Percentiles rank a stretch among this genome's conserved stretches.
Evolutionary conservation across 1,284 basidiomycete genomes (phyloP).

Genomic region (Somion occarium): DNA sequence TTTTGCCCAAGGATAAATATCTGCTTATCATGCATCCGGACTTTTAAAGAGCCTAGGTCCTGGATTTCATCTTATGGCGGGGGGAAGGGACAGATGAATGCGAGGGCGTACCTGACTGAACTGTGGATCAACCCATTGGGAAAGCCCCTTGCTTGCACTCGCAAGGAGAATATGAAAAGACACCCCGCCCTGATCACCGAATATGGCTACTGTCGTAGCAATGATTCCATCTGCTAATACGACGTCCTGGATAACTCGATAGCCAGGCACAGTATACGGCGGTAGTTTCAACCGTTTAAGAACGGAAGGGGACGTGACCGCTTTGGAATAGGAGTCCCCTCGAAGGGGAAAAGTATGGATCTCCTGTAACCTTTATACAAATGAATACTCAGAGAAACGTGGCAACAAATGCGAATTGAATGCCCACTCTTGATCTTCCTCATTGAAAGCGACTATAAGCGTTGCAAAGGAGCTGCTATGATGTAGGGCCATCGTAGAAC

Average conservation of each 20-base stretch:
- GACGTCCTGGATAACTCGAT: slow-evolving; percentile 24
- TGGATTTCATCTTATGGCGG: background rate
- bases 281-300: slow-evolving; percentile 19
- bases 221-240: slow-evolving; percentile 26
- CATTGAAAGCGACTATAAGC: slow-evolving; percentile 28
- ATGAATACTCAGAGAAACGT: slow-evolving; percentile 6
- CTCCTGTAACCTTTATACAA: slow-evolving; percentile 20
- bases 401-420: background rate
- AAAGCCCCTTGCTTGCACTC: slow-evolving; percentile 26
- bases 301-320: slow-evolving; percentile 4
- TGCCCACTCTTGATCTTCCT: slow-evolving; percentile 23
- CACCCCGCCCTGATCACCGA: slow-evolving; percentile 24
- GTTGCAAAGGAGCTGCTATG: slow-evolving; percentile 23
- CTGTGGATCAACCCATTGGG: slow-evolving; percentile 27
- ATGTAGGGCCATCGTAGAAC: slow-evolving; percentile 29
- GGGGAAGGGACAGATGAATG: background rate
- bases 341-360: slow-evolving; percentile 21
- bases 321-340: slow-evolving; percentile 8
- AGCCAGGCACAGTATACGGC: slow-evolving; percentile 16
- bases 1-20: slow-evolving; percentile 26
- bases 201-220: slow-evolving; percentile 31
- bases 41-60: slow-evolving; percentile 18
- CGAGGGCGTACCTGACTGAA: slow-evolving; percentile 26
- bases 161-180: slow-evolving; percentile 35
- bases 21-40: slow-evolving; percentile 22